phyloP scores from a whole-genome alignment of 345 rosid species.

The Abelmoschus esculentus region DNA sequence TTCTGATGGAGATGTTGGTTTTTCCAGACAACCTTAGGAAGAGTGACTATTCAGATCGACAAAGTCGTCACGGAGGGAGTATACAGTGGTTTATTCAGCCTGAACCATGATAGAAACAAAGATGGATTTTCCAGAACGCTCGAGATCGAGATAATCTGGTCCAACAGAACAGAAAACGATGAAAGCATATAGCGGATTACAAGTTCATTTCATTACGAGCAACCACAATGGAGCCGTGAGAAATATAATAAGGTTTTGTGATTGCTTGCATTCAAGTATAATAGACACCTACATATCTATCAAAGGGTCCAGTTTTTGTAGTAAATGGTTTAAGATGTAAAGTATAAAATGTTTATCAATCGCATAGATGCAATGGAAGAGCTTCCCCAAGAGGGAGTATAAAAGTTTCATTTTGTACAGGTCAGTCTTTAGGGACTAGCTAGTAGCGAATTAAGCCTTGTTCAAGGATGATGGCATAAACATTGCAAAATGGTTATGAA shows the following conservation, averaged over 20 bases:
- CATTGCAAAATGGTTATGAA: background rate
- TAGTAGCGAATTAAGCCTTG: slow-evolving; percentile 2
- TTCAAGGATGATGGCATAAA: background rate
- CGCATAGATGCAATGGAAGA: slow-evolving; percentile 7
- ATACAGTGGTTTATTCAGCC: slow-evolving; percentile 51
- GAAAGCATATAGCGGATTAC: slow-evolving; percentile 15
- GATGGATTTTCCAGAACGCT: slow-evolving; percentile 50
- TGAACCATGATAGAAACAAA: slow-evolving; percentile 47
- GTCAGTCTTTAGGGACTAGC: slow-evolving; percentile 14
- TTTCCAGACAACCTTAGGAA: slow-evolving; percentile 74
- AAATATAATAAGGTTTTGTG: background rate
- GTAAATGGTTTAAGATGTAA: slow-evolving; percentile 21
- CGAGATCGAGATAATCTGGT: slow-evolving; percentile 60
- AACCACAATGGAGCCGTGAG: background rate
- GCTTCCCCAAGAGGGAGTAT: background rate
- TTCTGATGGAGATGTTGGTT: slow-evolving; percentile 10
- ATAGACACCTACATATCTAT: background rate
- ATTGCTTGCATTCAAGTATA: slow-evolving; percentile 20
- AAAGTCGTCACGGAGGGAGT: slow-evolving; percentile 67
- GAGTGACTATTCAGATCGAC: slow-evolving; percentile 81
- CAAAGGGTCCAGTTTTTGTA: slow-evolving; percentile 32
- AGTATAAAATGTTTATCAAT: slow-evolving; percentile 18
- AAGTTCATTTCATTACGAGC: background rate
- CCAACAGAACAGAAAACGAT: slow-evolving; percentile 27
- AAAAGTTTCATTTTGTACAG: slow-evolving; percentile 17